Conservation (phyloP, 2,329 filamentous ascomycete genomes). For the Nigrograna mackinnonii region DNA sequence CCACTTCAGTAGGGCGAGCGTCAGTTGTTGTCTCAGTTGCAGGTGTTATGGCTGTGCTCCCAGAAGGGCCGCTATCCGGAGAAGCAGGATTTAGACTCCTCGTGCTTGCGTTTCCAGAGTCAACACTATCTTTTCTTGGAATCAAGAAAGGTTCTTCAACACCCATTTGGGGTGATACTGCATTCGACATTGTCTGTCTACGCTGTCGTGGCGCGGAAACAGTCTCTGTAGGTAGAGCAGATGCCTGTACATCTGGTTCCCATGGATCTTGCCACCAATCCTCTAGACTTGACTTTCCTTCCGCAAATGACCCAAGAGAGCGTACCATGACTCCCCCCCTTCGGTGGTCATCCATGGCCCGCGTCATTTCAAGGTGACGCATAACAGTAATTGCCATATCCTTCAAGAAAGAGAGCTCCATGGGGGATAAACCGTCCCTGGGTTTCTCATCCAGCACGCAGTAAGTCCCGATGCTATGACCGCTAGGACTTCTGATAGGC, state of each 20-base stretch:
- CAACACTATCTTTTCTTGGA: conserved; percentile 19
- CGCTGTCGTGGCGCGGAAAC: conserved; percentile 21
- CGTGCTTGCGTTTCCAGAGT: conserved; percentile 20
- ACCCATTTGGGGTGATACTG: conserved; percentile 4
- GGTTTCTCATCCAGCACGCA: conserved; percentile 63
- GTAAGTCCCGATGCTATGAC: conserved; percentile 63
- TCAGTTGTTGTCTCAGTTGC: conserved; percentile 25
- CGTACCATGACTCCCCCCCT: conserved; percentile 59
- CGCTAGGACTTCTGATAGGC: conserved; percentile 61
- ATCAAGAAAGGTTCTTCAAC: conserved; percentile 18
- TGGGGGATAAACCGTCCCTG: conserved; percentile 52
- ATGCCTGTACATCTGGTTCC: conserved; percentile 20
- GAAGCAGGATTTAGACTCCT: conserved; percentile 19
- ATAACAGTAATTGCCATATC: conserved; percentile 60
- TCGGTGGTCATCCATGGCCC: conserved; percentile 55
- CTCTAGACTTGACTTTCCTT: conserved; percentile 37
- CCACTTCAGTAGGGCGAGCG: conserved; percentile 13
- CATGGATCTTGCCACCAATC: conserved; percentile 37
- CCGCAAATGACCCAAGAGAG: conserved; percentile 40
- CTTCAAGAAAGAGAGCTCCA: conserved; percentile 58
- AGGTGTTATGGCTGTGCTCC: conserved; percentile 22
- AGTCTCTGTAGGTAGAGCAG: conserved; percentile 14
- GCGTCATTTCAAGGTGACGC: conserved; percentile 63
- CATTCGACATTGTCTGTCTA: conserved; percentile 15
- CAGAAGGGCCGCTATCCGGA: conserved; percentile 18